Conservation (phyloP, 768 basidiomycete genomes). For the Russula virescens region DNA sequence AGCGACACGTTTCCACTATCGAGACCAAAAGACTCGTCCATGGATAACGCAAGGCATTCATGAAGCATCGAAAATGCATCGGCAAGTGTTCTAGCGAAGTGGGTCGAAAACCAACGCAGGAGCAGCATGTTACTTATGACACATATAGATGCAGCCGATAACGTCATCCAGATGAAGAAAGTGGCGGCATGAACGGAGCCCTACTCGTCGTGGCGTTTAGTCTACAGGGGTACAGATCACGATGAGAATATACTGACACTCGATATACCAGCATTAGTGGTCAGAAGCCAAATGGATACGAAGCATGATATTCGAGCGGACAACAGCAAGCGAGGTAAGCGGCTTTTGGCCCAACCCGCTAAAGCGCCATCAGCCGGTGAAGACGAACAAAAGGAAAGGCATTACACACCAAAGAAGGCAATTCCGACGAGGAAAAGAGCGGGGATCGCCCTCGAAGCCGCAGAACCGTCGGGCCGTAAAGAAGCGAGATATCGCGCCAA, state of each 20-base stretch:
- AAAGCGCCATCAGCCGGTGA: neutral
- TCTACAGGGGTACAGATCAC: neutral
- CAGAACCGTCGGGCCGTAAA: conserved; percentile 26
- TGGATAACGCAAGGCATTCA: conserved; percentile 31
- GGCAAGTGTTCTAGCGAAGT: conserved; percentile 38
- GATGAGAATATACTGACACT: conserved; percentile 28
- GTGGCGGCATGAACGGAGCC: conserved; percentile 28
- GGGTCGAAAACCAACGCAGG: conserved; percentile 40
- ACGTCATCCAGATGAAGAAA: conserved; percentile 39
- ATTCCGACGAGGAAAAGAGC: conserved; percentile 38
- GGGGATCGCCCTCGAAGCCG: conserved; percentile 33
- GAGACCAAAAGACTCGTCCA: conserved; percentile 28
- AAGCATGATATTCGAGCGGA: conserved; percentile 44
- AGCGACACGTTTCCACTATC: conserved; percentile 18
- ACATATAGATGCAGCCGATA: conserved; percentile 36
- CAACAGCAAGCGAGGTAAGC: conserved; percentile 39
- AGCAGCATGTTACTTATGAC: conserved; percentile 36
- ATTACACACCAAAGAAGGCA: conserved; percentile 34
- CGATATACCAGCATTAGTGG: conserved; percentile 32
- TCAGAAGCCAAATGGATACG: conserved; percentile 43
- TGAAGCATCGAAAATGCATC: conserved; percentile 33
- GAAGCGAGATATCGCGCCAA: conserved; percentile 34
- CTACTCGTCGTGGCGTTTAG: conserved; percentile 21
- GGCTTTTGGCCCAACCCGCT: conserved; percentile 42
- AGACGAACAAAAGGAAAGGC: neutral